Evolutionary conservation across 441 rosid genomes (phyloP).

Genomic region (Raphanus hybrid): DNA sequence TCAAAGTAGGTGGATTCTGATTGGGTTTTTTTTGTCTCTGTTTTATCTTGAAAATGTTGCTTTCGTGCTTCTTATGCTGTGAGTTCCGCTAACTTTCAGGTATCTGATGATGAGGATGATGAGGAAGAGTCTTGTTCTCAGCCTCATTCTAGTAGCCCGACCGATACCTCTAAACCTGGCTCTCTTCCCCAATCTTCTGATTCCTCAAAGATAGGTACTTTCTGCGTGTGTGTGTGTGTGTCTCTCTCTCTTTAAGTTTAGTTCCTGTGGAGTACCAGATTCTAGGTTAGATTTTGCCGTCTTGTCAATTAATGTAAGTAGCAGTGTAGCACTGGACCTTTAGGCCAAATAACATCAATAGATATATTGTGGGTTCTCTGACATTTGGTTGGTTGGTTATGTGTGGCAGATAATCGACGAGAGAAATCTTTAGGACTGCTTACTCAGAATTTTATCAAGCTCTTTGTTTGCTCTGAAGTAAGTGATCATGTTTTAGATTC

Average conservation of each 20-base stretch:
- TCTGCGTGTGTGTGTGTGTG: neutral
- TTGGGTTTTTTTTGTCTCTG: neutral
- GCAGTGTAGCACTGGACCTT: neutral
- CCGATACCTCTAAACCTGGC: slow-evolving; percentile 51
- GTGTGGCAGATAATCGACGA: slow-evolving; percentile 67
- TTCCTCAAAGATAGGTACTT: slow-evolving; percentile 58
- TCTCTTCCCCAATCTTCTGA: slow-evolving; percentile 57
- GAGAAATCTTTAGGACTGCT: slow-evolving; percentile 89
- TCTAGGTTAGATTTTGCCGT: slow-evolving; percentile 2
- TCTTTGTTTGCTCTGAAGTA: slow-evolving; percentile 74
- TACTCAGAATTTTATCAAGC: slow-evolving; percentile 86
- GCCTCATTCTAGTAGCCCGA: slow-evolving; percentile 68
- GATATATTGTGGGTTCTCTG: neutral
- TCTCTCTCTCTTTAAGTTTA: neutral
- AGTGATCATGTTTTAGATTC: slow-evolving; percentile 37
- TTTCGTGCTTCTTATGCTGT: too few species aligned
- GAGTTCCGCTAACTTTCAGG: slow-evolving; percentile 46
- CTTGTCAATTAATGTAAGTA: neutral
- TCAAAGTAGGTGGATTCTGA: slow-evolving; percentile 54
- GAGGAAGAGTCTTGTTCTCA: slow-evolving; percentile 64
- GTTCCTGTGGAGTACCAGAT: neutral
- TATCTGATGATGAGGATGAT: slow-evolving; percentile 67
- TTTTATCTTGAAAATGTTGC: too few species aligned
- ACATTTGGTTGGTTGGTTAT: slow-evolving; percentile 25
- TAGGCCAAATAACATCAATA: slow-evolving; percentile 31